Percentiles rank a stretch among this genome's conserved stretches.
Conservation (phyloP, 2,329 filamentous ascomycete species). For the Talaromyces marneffei region DNA sequence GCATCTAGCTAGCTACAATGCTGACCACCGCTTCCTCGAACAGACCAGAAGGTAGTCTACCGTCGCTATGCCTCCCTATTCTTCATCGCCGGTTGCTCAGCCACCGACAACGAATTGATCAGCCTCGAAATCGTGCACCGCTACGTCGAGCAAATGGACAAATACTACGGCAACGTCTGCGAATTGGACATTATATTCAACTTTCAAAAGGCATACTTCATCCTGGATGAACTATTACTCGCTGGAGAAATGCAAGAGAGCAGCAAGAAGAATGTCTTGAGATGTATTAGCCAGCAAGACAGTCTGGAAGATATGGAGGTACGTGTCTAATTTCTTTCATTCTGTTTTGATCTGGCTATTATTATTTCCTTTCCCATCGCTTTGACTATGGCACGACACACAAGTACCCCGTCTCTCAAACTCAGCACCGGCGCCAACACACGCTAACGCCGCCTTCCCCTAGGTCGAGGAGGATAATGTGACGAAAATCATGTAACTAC, state of each 20-base stretch:
- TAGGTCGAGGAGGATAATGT: slow-evolving; percentile 82
- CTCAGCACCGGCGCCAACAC: not conserved
- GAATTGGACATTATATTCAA: slow-evolving; percentile 99
- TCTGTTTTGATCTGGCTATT: not conserved
- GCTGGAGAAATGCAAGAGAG: slow-evolving; percentile 97
- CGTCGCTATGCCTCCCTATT: slow-evolving; percentile 97
- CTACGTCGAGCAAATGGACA: slow-evolving; percentile 99
- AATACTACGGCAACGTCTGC: slow-evolving; percentile 99
- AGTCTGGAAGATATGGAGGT: slow-evolving; percentile 99
- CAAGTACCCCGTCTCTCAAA: not conserved
- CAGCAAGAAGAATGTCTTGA: slow-evolving; percentile 96
- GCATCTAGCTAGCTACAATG: not conserved
- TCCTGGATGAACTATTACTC: slow-evolving; percentile 89
- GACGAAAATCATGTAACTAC: slow-evolving; percentile 74
- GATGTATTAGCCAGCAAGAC: slow-evolving; percentile 95
- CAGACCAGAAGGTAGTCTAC: slow-evolving; percentile 98
- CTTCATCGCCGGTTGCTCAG: slow-evolving; percentile 95
- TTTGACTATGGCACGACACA: not conserved
- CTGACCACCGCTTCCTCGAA: slow-evolving; percentile 16
- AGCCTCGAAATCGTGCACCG: slow-evolving; percentile 97
- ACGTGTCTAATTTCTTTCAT: slow-evolving; percentile 41
- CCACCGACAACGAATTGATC: slow-evolving; percentile 97
- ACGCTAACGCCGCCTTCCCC: slow-evolving; percentile 38
- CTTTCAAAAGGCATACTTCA: slow-evolving; percentile 99
- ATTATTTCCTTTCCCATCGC: not conserved